These are phyloP conservation scores for Ceratobasidium sp. DNA, from an alignment of 1,284 basidiomycete genomes.

Conservation along the genomic window DNA sequence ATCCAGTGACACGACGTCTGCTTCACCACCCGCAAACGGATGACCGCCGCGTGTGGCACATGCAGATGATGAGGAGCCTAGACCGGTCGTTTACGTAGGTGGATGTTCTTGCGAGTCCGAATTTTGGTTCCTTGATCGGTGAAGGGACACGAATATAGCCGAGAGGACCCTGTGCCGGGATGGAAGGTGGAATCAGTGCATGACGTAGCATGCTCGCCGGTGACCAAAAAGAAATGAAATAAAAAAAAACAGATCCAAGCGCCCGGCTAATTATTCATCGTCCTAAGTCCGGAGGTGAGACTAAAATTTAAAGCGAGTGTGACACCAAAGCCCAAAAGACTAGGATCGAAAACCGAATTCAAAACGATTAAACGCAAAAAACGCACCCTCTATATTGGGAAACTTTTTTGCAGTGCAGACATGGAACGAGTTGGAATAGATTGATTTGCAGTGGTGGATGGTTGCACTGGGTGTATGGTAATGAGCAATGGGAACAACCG, in stretches of 20 bases:
- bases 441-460: constrained; percentile 89
- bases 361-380: constrained; percentile 28
- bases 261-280: neutral
- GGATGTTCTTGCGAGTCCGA: constrained; percentile 89
- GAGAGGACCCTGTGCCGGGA: constrained; percentile 77
- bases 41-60: constrained; percentile 38
- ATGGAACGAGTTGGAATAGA: constrained; percentile 88
- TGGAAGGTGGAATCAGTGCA: neutral
- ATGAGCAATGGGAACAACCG: neutral
- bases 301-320: too few species aligned
- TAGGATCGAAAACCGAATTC: constrained; percentile 7
- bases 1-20: constrained; percentile 29
- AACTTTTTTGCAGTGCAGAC: constrained; percentile 96
- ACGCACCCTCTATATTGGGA: constrained; percentile 89
- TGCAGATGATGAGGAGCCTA: constrained; percentile 39
- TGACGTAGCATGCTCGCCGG: neutral
- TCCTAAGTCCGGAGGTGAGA: neutral
- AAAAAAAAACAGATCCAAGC: constrained; percentile 10
- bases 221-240: neutral
- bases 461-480: constrained; percentile 68
- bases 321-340: neutral
- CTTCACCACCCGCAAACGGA: constrained; percentile 41
- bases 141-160: constrained; percentile 82
- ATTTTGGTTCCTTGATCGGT: constrained; percentile 96
- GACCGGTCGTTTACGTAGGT: constrained; percentile 77